Conservation (phyloP, 495 filamentous ascomycete species). For the Aspergillus panamensis region DNA sequence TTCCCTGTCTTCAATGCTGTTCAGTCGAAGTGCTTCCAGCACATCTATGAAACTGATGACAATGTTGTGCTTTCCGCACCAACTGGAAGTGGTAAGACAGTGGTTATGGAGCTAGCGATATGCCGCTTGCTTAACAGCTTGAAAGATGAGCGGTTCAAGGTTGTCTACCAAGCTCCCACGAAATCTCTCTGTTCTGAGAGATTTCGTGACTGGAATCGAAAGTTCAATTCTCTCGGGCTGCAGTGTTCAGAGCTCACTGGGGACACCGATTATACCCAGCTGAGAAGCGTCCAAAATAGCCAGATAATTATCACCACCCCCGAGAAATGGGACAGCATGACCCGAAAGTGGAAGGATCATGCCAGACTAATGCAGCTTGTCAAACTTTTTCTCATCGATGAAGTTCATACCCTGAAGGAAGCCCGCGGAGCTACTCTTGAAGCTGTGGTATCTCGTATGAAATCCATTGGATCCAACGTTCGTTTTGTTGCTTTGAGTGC, state of each 20-base stretch:
- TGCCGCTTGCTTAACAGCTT: constrained; percentile 66
- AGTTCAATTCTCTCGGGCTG: constrained; percentile 72
- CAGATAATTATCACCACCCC: constrained; percentile 95
- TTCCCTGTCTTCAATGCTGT: constrained; percentile 87
- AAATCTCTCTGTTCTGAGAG: constrained; percentile 89
- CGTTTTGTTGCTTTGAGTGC: constrained; percentile 91
- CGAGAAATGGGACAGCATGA: constrained; percentile 99
- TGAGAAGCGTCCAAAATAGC: constrained; percentile 71
- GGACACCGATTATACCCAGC: constrained; percentile 74
- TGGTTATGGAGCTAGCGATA: constrained; percentile 85
- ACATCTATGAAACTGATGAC: constrained; percentile 68
- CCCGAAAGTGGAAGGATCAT: constrained; percentile 93
- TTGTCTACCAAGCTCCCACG: constrained; percentile 92
- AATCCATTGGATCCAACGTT: constrained; percentile 79
- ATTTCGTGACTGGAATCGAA: constrained; percentile 77
- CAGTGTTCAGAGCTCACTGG: constrained; percentile 86
- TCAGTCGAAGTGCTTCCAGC: constrained; percentile 80
- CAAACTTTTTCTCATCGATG: constrained; percentile 90
- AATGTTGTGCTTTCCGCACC: constrained; percentile 89
- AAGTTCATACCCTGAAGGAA: constrained; percentile 94
- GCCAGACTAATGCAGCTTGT: constrained; percentile 77
- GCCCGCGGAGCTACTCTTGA: constrained; percentile 85
- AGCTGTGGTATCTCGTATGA: constrained; percentile 96
- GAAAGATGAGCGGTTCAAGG: constrained; percentile 73
- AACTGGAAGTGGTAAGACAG: constrained; percentile 93